Evolutionary conservation across 768 basidiomycete genomes (phyloP), one percentile per base, ranked within the genome.

Genomic region (Lentinus tigrinus): DNA sequence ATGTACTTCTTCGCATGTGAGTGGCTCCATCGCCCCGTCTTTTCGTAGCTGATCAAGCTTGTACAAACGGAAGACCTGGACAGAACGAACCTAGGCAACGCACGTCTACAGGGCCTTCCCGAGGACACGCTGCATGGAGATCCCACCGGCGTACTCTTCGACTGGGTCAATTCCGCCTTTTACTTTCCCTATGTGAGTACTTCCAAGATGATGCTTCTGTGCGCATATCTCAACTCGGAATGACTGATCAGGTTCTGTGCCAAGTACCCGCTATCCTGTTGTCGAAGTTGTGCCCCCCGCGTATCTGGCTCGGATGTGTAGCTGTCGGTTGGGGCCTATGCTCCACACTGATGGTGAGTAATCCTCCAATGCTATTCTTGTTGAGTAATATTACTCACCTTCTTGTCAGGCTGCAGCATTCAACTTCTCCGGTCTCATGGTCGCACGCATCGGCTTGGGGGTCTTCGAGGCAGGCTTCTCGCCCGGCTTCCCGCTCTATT

Each of bases 401-500:
- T 4, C n/a, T 5, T 11, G 21, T 9, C 63, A 90, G 89, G 71
- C 90, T 3, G 77, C 85, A 2, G 77, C 81, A 0, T 88, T 83
- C 68, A 79, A 82, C 66, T 83, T 88, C 47, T 75, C 74, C 11
- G 84, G 85, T 19, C 70, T 91, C 38, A 69, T 90, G 24, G 74
- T 79, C 10, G 75, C 80, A 16, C 78, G 90, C 49, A 61, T 91
- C 36, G 78, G 81, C 38, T 75, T 92, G n/a, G 90, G 90, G 10
- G 67, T 89, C 34, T 91, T 92, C 65, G 90, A 92, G 70, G 84
- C 89, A 3, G 85, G 85, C 21, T 91, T 92, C 64, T 88, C 83
- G 1, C 89, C 90, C 11, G 87, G 81, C 0, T 88, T 92, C 28
- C 88, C 89, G 0, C 75, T 92, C 3, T 91, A 92, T 70, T 85